Conservation (phyloP, 1,284 basidiomycete species). For the Xerocomus nothofagi region DNA sequence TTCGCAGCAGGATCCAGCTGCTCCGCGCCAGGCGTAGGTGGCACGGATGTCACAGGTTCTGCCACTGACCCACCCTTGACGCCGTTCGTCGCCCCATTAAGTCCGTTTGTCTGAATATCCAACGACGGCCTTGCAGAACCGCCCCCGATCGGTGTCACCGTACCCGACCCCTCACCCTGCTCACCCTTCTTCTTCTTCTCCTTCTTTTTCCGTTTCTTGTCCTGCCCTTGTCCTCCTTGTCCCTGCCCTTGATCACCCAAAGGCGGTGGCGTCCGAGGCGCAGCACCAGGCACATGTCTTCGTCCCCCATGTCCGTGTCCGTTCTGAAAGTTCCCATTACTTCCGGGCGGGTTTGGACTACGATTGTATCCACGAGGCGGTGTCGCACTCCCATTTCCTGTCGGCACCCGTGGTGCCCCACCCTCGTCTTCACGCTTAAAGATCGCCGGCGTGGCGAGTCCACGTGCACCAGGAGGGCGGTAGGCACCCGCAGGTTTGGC, state of each 20-base stretch:
- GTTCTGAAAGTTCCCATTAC: constrained; percentile 32
- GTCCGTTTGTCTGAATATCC: constrained; percentile 35
- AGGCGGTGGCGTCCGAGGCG: constrained; percentile 47
- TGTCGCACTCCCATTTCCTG: constrained; percentile 54
- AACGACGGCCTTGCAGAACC: constrained; percentile 37
- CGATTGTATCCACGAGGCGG: constrained; percentile 43
- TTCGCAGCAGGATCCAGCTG: constrained; percentile 80
- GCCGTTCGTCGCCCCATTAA: constrained; percentile 2
- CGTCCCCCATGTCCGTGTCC: constrained; percentile 34
- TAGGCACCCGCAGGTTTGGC: constrained; percentile 80
- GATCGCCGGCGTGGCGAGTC: constrained; percentile 78
- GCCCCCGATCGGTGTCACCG: constrained; percentile 31
- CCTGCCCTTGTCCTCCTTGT: constrained; percentile 27
- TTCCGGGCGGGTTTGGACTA: constrained; percentile 36
- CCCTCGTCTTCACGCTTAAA: constrained; percentile 91
- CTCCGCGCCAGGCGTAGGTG: constrained; percentile 60
- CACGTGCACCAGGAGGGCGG: constrained; percentile 89
- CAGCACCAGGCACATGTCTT: constrained; percentile 70
- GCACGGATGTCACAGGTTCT: constrained; percentile 41
- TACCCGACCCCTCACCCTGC: constrained; percentile 33
- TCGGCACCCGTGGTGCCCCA: constrained; percentile 49
- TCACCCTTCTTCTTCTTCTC: constrained; percentile 54
- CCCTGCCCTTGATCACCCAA: constrained; percentile 35
- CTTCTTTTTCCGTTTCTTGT: constrained; percentile 59
- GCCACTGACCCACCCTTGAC: neutral